phyloP scores from a whole-genome alignment of 306 rosid species.

The Vigna hirtella region DNA sequence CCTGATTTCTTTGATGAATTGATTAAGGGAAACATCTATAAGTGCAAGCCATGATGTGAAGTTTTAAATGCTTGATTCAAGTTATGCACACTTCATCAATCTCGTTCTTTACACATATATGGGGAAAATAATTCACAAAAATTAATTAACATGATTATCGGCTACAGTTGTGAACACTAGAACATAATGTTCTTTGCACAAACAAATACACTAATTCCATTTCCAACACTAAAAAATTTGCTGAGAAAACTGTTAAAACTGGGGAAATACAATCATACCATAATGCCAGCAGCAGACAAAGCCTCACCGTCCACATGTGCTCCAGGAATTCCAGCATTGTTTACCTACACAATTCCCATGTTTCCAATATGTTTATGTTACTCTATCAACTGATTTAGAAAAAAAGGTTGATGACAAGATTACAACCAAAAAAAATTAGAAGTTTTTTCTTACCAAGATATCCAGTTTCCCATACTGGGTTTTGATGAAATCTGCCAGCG shows the following conservation, averaged over 20 bases:
- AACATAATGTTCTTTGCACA: no score
- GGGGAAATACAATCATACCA: conserved; percentile 11
- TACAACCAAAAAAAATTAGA: background rate
- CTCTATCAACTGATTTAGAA: no score
- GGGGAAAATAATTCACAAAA: background rate
- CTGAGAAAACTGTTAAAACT: no score
- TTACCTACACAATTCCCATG: conserved; percentile 42
- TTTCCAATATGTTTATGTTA: background rate
- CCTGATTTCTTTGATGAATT: conserved; percentile 1
- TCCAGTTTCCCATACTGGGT: conserved; percentile 47
- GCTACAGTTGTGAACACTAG: no score
- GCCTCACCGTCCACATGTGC: conserved; percentile 42
- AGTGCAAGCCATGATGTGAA: background rate
- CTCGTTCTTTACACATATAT: background rate
- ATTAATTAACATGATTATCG: background rate
- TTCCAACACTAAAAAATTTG: no score
- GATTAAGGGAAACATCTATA: background rate
- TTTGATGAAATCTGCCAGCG: conserved; percentile 41
- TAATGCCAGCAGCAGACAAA: conserved; percentile 37
- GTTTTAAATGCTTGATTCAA: background rate
- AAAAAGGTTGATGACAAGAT: background rate
- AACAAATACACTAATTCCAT: no score
- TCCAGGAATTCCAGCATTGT: conserved; percentile 62
- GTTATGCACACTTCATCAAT: background rate
- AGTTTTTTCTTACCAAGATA: conserved; percentile 46